Conservation (phyloP, 2,329 filamentous ascomycete genomes). For the Stagonosporopsis tanaceti region DNA sequence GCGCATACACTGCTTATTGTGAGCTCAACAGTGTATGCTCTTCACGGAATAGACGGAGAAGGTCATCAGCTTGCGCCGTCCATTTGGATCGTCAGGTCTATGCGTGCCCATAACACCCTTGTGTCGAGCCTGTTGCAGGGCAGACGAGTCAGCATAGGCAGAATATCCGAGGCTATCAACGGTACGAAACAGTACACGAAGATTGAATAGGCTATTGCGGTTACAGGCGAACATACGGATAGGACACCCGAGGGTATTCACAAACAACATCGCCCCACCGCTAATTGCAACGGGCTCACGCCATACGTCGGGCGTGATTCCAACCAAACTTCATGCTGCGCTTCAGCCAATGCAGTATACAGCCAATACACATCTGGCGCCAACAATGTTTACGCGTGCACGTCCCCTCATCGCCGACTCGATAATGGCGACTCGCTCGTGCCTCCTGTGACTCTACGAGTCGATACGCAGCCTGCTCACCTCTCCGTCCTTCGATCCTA, state of each 20-base stretch:
- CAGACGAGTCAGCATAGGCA: background rate
- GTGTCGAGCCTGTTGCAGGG: background rate
- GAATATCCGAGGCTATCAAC: background rate
- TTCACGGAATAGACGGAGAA: background rate
- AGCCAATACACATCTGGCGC: background rate
- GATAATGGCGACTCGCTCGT: background rate
- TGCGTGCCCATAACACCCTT: background rate
- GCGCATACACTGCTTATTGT: conserved; percentile 15
- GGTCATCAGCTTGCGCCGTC: conserved; percentile 3
- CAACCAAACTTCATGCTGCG: background rate
- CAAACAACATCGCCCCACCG: background rate
- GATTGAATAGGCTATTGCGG: background rate
- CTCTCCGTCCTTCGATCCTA: background rate
- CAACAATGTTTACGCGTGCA: background rate
- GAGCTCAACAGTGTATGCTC: conserved; percentile 1
- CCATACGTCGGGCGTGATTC: background rate
- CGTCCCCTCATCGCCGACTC: background rate
- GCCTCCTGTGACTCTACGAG: background rate
- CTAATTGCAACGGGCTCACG: background rate
- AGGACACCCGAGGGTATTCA: conserved; percentile 1
- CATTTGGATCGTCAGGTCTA: background rate
- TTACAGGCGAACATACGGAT: background rate
- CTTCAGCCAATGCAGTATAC: background rate
- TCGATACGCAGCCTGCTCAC: background rate
- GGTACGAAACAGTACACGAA: background rate